Conservation (phyloP, 2,329 filamentous ascomycete genomes). For the Hortaea werneckii region DNA sequence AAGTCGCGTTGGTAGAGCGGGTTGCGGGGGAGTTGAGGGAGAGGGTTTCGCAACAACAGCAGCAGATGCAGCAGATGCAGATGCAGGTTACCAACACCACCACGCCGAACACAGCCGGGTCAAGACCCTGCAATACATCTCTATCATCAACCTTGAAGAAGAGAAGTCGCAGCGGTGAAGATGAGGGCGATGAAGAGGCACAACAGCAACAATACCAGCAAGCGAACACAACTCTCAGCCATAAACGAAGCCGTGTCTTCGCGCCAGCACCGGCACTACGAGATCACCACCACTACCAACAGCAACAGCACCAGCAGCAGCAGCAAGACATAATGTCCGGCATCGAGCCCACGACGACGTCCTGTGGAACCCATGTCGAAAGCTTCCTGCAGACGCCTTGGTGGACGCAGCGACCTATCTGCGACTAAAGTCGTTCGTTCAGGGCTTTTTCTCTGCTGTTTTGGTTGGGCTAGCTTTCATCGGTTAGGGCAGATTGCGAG, state of each 20-base stretch:
- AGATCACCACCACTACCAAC: too few species aligned
- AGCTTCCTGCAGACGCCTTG: constrained; percentile 5
- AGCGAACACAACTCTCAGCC: too few species aligned
- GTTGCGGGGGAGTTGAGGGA: constrained; percentile 1
- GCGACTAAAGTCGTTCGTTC: constrained; percentile 2
- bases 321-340: background rate
- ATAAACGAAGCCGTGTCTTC: too few species aligned
- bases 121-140: background rate
- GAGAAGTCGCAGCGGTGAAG: constrained; percentile 4
- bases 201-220: background rate
- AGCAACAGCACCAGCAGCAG: too few species aligned
- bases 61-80: background rate
- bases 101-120: background rate
- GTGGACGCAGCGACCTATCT: constrained; percentile 10
- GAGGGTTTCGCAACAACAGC: background rate
- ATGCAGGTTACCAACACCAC: background rate
- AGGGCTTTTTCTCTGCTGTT: too few species aligned
- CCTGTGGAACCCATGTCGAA: constrained; percentile 6
- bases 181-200: constrained; percentile 5
- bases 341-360: constrained; percentile 3
- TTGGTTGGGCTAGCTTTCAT: too few species aligned
- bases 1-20: constrained; percentile 6
- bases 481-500: too few species aligned
- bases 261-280: too few species aligned
- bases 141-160: constrained; percentile 1